Percentiles rank a stretch among this genome's conserved stretches.
Evolutionary conservation across 768 basidiomycete species (phyloP).

Genomic region (Kwoniella mangroviensis): DNA sequence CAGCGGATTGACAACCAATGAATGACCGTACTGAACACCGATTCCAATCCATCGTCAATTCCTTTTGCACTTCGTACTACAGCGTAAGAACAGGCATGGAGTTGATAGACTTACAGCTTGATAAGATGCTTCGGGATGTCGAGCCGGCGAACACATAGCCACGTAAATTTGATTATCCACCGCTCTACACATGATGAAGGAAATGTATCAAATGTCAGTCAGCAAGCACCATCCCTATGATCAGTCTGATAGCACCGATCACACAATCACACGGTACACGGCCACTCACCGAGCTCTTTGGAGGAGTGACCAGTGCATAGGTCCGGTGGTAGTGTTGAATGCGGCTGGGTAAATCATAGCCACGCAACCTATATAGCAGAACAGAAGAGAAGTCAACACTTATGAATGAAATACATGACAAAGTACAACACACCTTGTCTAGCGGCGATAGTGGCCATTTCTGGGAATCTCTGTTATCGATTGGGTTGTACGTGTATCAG

Average conservation of each 20-base stretch:
- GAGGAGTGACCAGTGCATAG: conserved; percentile 92
- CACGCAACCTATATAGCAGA: conserved; percentile 69
- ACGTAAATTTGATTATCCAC: conserved; percentile 97
- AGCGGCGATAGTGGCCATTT: conserved; percentile 87
- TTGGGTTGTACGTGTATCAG: too few relatives aligned
- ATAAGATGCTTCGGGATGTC: conserved; percentile 78
- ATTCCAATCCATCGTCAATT: too few relatives aligned
- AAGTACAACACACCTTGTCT: conserved; percentile 68
- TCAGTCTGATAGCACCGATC: too few relatives aligned
- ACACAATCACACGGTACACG: neutral
- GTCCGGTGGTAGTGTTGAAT: conserved; percentile 94
- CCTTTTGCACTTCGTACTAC: too few relatives aligned
- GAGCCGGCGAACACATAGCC: conserved; percentile 93
- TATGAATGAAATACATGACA: neutral
- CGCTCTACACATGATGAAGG: conserved; percentile 65
- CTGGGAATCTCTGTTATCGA: conserved; percentile 64
- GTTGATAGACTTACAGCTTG: conserved; percentile 64
- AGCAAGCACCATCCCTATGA: neutral
- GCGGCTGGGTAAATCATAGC: conserved; percentile 90
- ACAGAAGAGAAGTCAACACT: neutral
- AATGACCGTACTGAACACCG: conserved; percentile 64
- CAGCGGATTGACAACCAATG: conserved; percentile 88
- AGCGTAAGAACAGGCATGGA: too few relatives aligned
- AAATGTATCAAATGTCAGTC: neutral
- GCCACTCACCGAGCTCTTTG: conserved; percentile 74